Conservation (phyloP, 2,329 filamentous ascomycete species). For the Tolypocladium tundrense region DNA sequence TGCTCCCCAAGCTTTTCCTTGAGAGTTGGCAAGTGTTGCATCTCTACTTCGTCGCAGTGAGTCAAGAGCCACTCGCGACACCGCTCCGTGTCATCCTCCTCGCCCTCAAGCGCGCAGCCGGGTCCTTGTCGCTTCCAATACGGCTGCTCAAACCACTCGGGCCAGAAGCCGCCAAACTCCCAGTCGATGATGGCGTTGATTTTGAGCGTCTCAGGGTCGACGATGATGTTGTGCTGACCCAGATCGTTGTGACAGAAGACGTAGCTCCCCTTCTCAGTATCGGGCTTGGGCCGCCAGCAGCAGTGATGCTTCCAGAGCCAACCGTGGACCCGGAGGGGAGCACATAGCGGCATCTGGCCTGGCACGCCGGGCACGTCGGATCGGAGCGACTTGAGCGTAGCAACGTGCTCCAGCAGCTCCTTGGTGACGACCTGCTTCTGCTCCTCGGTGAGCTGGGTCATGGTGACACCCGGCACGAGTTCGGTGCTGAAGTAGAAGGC, state of each 20-base stretch:
- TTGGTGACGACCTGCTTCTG: too few relatives aligned
- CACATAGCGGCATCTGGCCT: too few relatives aligned
- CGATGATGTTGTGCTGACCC: conserved; percentile 6
- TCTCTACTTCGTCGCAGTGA: conserved; percentile 3
- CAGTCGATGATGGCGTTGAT: conserved; percentile 1
- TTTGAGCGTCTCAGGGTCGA: conserved; percentile 7
- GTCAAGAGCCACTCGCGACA: conserved; percentile 3
- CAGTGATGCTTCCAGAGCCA: background rate
- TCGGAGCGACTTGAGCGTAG: too few relatives aligned
- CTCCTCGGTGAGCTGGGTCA: too few relatives aligned
- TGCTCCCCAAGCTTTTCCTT: too few relatives aligned
- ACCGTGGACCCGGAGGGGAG: too few relatives aligned
- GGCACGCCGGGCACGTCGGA: too few relatives aligned
- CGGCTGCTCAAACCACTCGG: conserved; percentile 9
- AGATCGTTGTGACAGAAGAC: conserved; percentile 9
- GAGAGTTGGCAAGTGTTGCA: background rate
- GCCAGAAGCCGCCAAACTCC: conserved; percentile 17
- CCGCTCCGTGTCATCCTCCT: conserved; percentile 1
- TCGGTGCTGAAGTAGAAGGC: too few relatives aligned
- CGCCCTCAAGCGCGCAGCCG: conserved; percentile 2
- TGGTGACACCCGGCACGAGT: too few relatives aligned
- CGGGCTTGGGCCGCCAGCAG: conserved; percentile 3
- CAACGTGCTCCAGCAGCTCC: too few relatives aligned
- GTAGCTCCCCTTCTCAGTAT: conserved; percentile 1
- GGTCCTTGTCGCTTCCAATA: conserved; percentile 9